Evolutionary conservation across 345 rosid species (phyloP).

Genomic region (Linum trigynum): DNA sequence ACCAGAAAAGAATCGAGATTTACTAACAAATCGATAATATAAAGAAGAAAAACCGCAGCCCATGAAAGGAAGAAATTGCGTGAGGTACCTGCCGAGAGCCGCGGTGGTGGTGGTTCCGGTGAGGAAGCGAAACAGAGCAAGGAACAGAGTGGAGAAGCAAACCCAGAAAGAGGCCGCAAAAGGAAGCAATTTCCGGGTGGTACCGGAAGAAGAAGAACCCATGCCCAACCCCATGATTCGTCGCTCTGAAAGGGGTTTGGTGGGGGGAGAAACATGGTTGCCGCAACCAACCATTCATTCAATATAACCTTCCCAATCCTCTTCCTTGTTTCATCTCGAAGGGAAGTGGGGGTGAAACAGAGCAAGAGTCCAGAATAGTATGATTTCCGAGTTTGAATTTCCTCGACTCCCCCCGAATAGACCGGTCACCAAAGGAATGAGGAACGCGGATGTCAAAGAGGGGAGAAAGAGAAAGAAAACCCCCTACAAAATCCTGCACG

Average conservation of each 20-base stretch:
- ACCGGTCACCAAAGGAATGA: conserved; percentile 44
- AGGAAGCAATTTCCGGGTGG: conserved; percentile 23
- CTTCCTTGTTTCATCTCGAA: conserved; percentile 30
- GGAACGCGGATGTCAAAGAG: conserved; percentile 18
- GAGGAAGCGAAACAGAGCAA: conserved; percentile 30
- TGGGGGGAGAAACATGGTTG: conserved; percentile 12
- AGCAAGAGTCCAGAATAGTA: conserved; percentile 20
- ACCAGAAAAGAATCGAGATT: not conserved
- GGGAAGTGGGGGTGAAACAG: conserved; percentile 32
- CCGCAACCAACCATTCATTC: conserved; percentile 21
- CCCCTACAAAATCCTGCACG: not conserved
- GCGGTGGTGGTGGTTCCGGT: conserved; percentile 12
- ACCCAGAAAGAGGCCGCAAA: conserved; percentile 33
- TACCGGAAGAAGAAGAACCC: conserved; percentile 14
- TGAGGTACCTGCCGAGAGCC: conserved; percentile 31
- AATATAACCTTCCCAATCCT: conserved; percentile 24
- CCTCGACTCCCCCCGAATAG: conserved; percentile 35
- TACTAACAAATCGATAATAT: not conserved
- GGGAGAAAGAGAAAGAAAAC: not conserved
- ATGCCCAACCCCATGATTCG: conserved; percentile 15
- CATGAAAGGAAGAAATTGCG: not conserved
- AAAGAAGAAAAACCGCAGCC: not conserved
- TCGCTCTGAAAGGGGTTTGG: conserved; percentile 15
- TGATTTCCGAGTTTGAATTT: conserved; percentile 38
- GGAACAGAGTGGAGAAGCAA: conserved; percentile 36